Conservation (phyloP, 306 rosid genomes). For the Quercus gilva region DNA sequence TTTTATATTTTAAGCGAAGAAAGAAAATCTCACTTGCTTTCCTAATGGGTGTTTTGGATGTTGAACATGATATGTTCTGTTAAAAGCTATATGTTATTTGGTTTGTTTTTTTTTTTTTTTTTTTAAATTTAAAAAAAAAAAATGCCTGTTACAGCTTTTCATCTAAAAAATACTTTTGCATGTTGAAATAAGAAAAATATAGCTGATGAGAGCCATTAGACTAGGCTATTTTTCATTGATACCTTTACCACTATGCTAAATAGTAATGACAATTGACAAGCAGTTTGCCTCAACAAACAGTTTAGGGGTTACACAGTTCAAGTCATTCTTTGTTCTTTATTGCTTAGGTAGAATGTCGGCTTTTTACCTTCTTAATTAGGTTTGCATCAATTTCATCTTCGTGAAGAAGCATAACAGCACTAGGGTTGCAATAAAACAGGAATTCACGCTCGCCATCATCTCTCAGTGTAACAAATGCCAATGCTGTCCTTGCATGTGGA, state of each 20-base stretch:
- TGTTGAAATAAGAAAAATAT: not conserved
- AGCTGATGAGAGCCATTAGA: not conserved
- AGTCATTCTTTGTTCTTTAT: too few relatives aligned
- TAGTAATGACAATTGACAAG: not conserved
- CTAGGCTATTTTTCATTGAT: not conserved
- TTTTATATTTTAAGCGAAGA: not conserved
- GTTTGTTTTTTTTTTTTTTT: not conserved
- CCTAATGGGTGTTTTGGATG: not conserved
- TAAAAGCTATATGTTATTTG: not conserved
- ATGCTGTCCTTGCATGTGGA: conserved; percentile 27
- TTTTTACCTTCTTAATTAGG: conserved; percentile 29
- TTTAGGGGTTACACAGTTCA: not conserved
- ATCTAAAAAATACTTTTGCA: not conserved
- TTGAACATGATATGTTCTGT: not conserved
- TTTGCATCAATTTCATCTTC: conserved; percentile 22
- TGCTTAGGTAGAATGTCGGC: not conserved
- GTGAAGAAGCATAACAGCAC: conserved; percentile 31
- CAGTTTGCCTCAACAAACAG: not conserved
- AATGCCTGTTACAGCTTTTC: not conserved
- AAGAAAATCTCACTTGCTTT: not conserved
- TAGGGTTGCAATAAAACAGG: conserved; percentile 33
- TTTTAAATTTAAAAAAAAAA: not conserved
- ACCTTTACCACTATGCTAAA: not conserved
- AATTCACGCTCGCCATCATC: conserved; percentile 29
- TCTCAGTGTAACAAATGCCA: conserved; percentile 27